These are phyloP conservation scores for Delphinella strobiligena DNA, from an alignment of 2,329 filamentous ascomycete genomes.

Conservation along the genomic window DNA sequence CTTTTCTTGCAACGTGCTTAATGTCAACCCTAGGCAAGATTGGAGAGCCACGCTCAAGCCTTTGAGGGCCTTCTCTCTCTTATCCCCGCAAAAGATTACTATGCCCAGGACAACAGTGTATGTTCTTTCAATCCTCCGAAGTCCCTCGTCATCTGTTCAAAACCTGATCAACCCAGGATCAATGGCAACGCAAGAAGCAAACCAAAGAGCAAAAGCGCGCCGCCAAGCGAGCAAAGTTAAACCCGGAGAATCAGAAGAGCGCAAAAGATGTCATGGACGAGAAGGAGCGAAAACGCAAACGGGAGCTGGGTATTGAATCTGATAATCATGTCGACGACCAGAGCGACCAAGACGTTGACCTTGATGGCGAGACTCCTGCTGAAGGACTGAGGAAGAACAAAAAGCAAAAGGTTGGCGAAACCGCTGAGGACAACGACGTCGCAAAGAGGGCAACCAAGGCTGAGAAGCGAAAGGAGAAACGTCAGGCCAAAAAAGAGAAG, in stretches of 20 bases:
- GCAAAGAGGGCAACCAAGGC: slow-evolving; percentile 24
- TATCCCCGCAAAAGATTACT: slow-evolving; percentile 85
- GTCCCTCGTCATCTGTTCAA: slow-evolving; percentile 3
- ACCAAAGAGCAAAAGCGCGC: slow-evolving; percentile 77
- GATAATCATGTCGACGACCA: slow-evolving; percentile 18
- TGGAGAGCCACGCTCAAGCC: slow-evolving; percentile 52
- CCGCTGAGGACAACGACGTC: slow-evolving; percentile 14
- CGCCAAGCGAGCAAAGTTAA: slow-evolving; percentile 77
- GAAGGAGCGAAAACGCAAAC: slow-evolving; percentile 61
- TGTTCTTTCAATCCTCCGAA: slow-evolving; percentile 27
- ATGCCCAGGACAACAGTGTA: slow-evolving; percentile 66
- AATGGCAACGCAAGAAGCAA: slow-evolving; percentile 94
- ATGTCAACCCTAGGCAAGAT: slow-evolving; percentile 38
- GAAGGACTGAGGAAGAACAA: slow-evolving; percentile 28
- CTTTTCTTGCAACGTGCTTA: slow-evolving; percentile 7
- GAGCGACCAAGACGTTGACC: slow-evolving; percentile 17
- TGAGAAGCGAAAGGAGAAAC: slow-evolving; percentile 31
- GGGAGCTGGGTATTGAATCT: slow-evolving; percentile 50
- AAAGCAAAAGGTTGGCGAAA: slow-evolving; percentile 30
- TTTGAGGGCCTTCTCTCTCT: slow-evolving; percentile 80
- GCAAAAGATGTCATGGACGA: slow-evolving; percentile 92
- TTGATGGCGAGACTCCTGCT: slow-evolving; percentile 14
- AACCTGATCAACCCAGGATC: slow-evolving; percentile 47
- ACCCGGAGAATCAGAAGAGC: slow-evolving; percentile 80
- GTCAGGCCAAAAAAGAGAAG: slow-evolving; percentile 35